These are phyloP conservation scores for Plasmodium inui DNA, from an alignment of 169 alveolate species.

Conservation along the genomic window DNA sequence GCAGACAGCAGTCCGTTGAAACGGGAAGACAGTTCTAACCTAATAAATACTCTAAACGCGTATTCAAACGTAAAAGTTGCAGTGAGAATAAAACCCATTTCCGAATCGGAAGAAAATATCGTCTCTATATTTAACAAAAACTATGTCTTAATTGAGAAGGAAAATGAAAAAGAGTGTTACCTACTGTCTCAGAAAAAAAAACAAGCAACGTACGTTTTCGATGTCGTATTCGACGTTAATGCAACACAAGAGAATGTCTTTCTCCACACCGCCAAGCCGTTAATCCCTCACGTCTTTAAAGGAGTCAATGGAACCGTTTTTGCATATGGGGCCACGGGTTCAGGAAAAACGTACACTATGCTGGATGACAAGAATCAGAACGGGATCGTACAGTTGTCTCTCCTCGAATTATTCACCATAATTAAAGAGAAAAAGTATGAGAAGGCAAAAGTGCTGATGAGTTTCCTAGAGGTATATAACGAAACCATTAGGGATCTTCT, in stretches of 20 bases:
- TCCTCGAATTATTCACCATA: conserved; percentile 89
- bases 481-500: conserved; percentile 96
- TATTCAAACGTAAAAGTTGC: conserved; percentile 74
- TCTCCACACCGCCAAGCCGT: conserved; percentile 89
- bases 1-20: not conserved
- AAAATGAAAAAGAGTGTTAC: conserved; percentile 78
- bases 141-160: conserved; percentile 61
- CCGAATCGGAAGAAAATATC: conserved; percentile 61
- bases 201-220: conserved; percentile 91
- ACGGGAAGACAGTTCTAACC: conserved; percentile 15
- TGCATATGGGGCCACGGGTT: conserved; percentile 99
- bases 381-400: conserved; percentile 94
- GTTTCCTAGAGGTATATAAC: conserved; percentile 96
- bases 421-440: conserved; percentile 75
- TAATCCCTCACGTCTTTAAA: conserved; percentile 91
- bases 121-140: conserved; percentile 71
- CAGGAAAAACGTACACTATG: conserved; percentile 99
- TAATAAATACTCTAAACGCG: conserved; percentile 52
- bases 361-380: conserved; percentile 93
- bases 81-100: conserved; percentile 66
- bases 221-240: conserved; percentile 92
- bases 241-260: conserved; percentile 89
- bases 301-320: conserved; percentile 96
- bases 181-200: conserved; percentile 86
- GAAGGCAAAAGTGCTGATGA: conserved; percentile 83